These are phyloP conservation scores for Suhomyces taliae DNA, from an alignment of 1,139 yeast species.

Conservation along the genomic window DNA sequence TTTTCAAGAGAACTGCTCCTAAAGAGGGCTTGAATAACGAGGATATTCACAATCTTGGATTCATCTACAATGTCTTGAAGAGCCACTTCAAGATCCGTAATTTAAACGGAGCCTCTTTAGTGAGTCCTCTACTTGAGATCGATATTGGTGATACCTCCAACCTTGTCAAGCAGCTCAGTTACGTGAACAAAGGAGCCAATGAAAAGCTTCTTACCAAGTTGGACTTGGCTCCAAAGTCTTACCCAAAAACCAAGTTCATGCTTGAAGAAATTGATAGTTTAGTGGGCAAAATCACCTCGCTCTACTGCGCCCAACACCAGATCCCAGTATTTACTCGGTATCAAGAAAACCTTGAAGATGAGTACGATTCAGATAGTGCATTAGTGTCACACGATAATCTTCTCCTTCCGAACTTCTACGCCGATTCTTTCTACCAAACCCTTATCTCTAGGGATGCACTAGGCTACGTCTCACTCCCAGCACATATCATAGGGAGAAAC, in stretches of 20 bases:
- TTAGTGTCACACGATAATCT: slow-evolving; percentile 38
- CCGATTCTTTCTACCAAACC: slow-evolving; percentile 36
- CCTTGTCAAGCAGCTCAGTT: slow-evolving; percentile 8
- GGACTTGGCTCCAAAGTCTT: neutral
- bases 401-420: slow-evolving; percentile 37
- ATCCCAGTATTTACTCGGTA: slow-evolving; percentile 31
- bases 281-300: slow-evolving; percentile 25
- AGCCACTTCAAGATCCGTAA: slow-evolving; percentile 36
- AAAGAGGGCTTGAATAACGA: slow-evolving; percentile 16
- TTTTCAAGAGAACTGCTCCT: slow-evolving; percentile 21
- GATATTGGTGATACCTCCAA: slow-evolving; percentile 4
- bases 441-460: slow-evolving; percentile 35
- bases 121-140: slow-evolving; percentile 5
- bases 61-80: slow-evolving; percentile 31
- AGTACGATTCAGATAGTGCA: slow-evolving; percentile 24
- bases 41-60: slow-evolving; percentile 37
- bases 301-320: slow-evolving; percentile 22
- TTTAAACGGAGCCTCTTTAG: slow-evolving; percentile 28
- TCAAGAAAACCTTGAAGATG: slow-evolving; percentile 19
- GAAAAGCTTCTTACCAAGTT: slow-evolving; percentile 14
- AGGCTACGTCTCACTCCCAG: slow-evolving; percentile 38
- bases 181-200: slow-evolving; percentile 5
- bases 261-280: slow-evolving; percentile 28
- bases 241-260: slow-evolving; percentile 23
- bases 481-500: slow-evolving; percentile 33